Evolutionary conservation across 169 alveolate species (phyloP), one percentile per base, ranked within the genome.

Genomic region (Plasmodium inui): DNA sequence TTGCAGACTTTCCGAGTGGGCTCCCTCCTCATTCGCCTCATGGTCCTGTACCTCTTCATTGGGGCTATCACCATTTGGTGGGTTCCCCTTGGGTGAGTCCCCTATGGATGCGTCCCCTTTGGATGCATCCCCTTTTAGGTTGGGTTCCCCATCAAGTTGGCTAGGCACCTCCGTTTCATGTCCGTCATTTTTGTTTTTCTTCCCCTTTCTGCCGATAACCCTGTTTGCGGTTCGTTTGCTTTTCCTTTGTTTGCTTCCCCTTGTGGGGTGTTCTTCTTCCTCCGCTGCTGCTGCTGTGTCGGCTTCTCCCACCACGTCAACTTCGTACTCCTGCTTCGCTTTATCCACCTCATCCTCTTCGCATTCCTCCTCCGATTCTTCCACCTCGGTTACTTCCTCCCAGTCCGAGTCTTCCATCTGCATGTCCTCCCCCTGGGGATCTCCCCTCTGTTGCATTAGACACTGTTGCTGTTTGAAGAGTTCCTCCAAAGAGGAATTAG

Each of bases 361-460:
- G 30, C 8, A 61, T 26, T 41, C 74, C n/a, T 71, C 46, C 55
- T 44, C 55, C 8, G 46, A 67, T 3, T 50, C 78, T 10, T 5
- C 34, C 22, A 19, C 74, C 17, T 50, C 76, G 39, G 30, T 19
- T 0, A 14, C 78, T 26, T 81, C 78, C 30, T 46, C 88, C 8
- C 30, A 44, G 9, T 81, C 74, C 22, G 82, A 74, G 7, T 74
- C 82, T 7, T 74, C 82, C 57, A 74, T 34, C 12, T 83, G 41
- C 28, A 83, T 8, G 39, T 82, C 67, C 26, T 55, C 32, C 7
- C 46, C 92, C 22, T 70, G 74, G 1, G 12, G 19, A 0, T 30
- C 71, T 2, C n/a, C 78, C 9, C 30, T 78, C 44, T 76, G 81
- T 32, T 76, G 71, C 6, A 74, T 53, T 7, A 34, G 79, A 12